Base-by-base conservation (phyloP, 2,329 filamentous ascomycete genomes). In the Beauveria sp. region DNA sequence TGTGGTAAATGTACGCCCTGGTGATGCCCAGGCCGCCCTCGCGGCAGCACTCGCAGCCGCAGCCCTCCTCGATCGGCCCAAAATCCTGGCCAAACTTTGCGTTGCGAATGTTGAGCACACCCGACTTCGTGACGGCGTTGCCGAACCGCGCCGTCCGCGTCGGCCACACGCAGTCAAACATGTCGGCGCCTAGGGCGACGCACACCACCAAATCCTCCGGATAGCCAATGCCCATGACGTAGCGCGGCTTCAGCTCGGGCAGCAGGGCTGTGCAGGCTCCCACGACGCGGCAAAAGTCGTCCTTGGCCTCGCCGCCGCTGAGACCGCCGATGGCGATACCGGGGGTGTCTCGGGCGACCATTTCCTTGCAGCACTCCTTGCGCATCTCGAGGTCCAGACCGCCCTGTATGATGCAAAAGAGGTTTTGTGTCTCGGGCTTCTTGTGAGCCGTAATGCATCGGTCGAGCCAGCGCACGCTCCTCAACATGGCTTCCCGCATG, bases 161-260 rank as follows among this genome's bases (percentile, higher is more conserved):
- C 1, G 94, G 96, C 94, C 94, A 99, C 7, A 99, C 94, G 71
- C 96, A 99, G 76, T 99, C 94, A 72, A 99, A 99, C 94, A 99
- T 99, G 75, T 99, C 94, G 54, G 94, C 94, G 3, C 94, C 94
- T 0, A 99, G 81, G 1, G 94, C 94, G 4, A 97, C 87, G 58
- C 91, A 96, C 44, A 99, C 92, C 2, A 99, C 84, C 61, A 99
- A 80, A 70, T 99, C 94, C 76, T 97, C 94, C 1, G 94, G 94
- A 73, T 97, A 99, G 14, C 94, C 92, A 67, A 99, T 94, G 20
- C 94, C 94, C 96, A 99, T 99, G 61, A 99, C 93, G 76, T 99
- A 99, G 72, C 94, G 84, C n/a, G 94, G 94, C 75, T 99, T 99
- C 64, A 90, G 79, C 62, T 93, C 88, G 0, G 96, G 96, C 20